Evolutionary conservation across 179 eudicot genomes (phyloP).

Genomic region (Beta macrorhiza): DNA sequence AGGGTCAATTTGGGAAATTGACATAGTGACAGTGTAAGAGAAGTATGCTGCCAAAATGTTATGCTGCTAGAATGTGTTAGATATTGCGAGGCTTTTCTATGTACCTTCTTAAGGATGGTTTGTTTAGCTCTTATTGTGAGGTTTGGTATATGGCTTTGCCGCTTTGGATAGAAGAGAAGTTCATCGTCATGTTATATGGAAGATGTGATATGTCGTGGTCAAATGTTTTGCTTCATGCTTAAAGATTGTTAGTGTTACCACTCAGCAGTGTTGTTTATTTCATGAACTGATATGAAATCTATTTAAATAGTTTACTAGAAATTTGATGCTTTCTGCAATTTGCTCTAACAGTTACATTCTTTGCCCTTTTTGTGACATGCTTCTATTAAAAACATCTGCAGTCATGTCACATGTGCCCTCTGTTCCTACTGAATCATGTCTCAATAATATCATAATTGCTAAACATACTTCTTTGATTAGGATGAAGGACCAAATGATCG

Average conservation of each 20-base stretch:
- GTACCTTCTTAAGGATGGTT: neutral
- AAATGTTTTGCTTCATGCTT: neutral
- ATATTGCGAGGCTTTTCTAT: neutral
- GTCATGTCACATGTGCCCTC: neutral
- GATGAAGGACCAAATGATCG: conserved; percentile 88
- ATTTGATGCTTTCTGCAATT: neutral
- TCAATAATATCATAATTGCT: conserved; percentile 7
- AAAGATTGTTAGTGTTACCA: neutral
- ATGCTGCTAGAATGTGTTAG: neutral
- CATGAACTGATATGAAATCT: neutral
- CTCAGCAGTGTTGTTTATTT: neutral
- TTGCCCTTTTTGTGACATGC: neutral
- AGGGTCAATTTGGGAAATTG: neutral
- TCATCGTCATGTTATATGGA: neutral
- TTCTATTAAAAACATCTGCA: neutral
- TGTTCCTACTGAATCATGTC: neutral
- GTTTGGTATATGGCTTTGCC: too few species aligned
- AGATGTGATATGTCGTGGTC: neutral
- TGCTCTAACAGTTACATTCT: neutral
- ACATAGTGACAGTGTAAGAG: neutral
- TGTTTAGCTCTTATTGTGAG: neutral
- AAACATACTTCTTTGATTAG: conserved; percentile 36
- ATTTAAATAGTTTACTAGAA: neutral
- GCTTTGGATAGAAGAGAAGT: neutral
- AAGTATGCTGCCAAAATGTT: neutral